Percentiles rank a stretch among this genome's conserved stretches.
phyloP scores from a whole-genome alignment of 2,329 filamentous ascomycete species.

The Epichloe sp. region DNA sequence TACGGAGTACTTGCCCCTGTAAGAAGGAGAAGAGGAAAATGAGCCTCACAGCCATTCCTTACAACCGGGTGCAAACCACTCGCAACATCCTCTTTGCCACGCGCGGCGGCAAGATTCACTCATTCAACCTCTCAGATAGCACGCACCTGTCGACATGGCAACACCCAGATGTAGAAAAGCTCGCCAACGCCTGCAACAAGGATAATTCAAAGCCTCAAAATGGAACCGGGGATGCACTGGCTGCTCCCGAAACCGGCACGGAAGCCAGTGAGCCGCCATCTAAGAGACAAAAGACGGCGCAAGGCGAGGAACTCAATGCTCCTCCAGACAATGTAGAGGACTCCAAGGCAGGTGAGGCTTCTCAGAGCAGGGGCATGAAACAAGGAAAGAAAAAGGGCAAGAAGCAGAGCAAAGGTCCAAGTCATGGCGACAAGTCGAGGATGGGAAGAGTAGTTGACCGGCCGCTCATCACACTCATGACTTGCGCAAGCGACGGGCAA shows the following conservation, averaged over 20 bases:
- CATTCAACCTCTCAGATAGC: slow-evolving; percentile 47
- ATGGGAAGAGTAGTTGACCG: slow-evolving; percentile 29
- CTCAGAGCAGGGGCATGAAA: slow-evolving; percentile 9
- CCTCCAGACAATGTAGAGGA: neutral
- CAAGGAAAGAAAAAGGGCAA: slow-evolving; percentile 15
- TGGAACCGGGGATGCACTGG: slow-evolving; percentile 4
- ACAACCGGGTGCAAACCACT: slow-evolving; percentile 46
- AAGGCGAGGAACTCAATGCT: slow-evolving; percentile 12
- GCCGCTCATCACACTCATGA: slow-evolving; percentile 57
- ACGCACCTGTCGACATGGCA: slow-evolving; percentile 50
- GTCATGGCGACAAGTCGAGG: slow-evolving; percentile 8
- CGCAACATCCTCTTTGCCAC: slow-evolving; percentile 57
- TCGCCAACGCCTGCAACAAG: slow-evolving; percentile 13
- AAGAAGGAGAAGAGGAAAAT: neutral
- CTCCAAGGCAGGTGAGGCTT: slow-evolving; percentile 7
- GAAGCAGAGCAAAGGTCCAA: slow-evolving; percentile 15
- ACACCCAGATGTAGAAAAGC: slow-evolving; percentile 28
- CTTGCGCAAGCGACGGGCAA: slow-evolving; percentile 47
- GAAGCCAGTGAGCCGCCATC: slow-evolving; percentile 20
- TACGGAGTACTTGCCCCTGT: too few relatives aligned
- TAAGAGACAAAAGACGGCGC: slow-evolving; percentile 22
- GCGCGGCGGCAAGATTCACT: slow-evolving; percentile 57
- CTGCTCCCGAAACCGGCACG: slow-evolving; percentile 8
- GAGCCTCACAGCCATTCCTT: slow-evolving; percentile 32
- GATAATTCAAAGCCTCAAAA: slow-evolving; percentile 9